phyloP scores from a whole-genome alignment of 1,139 yeast genomes.

The Geotrichum aggregatum region DNA sequence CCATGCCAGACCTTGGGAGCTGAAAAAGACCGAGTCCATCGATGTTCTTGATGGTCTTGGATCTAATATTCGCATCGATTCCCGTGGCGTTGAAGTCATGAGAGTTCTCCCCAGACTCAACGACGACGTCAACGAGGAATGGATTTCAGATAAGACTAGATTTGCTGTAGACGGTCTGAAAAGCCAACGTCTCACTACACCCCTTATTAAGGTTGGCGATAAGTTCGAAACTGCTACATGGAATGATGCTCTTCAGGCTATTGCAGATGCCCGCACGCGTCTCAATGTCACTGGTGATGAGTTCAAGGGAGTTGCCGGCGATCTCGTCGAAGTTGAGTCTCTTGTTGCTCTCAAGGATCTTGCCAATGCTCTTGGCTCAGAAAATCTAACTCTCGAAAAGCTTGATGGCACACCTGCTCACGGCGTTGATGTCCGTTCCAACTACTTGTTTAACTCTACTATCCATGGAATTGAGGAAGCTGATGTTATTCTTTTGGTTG shows the following conservation, averaged over 20 bases:
- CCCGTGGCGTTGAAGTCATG: constrained; percentile 86
- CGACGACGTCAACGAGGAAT: constrained; percentile 85
- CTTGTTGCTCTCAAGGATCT: constrained; percentile 79
- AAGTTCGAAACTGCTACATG: constrained; percentile 73
- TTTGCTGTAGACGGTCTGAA: constrained; percentile 83
- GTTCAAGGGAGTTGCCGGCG: constrained; percentile 78
- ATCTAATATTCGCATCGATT: constrained; percentile 76
- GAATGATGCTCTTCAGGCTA: constrained; percentile 77
- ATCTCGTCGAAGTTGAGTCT: constrained; percentile 77
- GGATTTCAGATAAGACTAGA: constrained; percentile 87
- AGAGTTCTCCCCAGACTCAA: constrained; percentile 81
- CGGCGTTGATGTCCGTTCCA: constrained; percentile 72
- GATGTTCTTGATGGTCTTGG: constrained; percentile 86
- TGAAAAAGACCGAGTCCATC: constrained; percentile 81
- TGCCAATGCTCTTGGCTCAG: constrained; percentile 72
- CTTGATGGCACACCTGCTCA: constrained; percentile 57
- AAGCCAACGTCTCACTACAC: constrained; percentile 81
- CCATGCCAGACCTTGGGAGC: constrained; percentile 92
- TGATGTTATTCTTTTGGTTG: constrained; percentile 72
- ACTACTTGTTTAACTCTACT: constrained; percentile 75
- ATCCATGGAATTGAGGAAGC: constrained; percentile 80
- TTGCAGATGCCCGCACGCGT: constrained; percentile 59
- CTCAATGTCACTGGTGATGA: constrained; percentile 65
- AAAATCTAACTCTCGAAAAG: constrained; percentile 72
- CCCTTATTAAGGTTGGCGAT: constrained; percentile 69